Evolutionary conservation across 2,329 filamentous ascomycete genomes (phyloP), one percentile per base, ranked within the genome.

Genomic region (Xylaria sp.): DNA sequence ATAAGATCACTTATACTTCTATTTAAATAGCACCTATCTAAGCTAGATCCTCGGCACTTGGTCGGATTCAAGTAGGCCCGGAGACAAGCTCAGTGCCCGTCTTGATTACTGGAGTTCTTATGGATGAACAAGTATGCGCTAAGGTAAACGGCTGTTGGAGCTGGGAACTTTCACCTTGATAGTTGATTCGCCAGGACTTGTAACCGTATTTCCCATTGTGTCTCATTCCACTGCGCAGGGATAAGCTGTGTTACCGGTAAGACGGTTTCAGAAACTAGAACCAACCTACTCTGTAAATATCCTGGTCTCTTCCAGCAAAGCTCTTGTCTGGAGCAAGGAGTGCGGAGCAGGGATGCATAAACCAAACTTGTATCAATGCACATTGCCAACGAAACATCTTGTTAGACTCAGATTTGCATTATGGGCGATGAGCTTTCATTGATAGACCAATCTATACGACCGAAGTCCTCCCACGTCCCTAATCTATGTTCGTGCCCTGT

Each of bases 381-480:
- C 9, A 4, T 65, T 24, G 5, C 42, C 1, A 14, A 7, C 5
- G 51, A 47, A 9, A 47, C 17, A 30, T 12, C 27, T 8, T 27
- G 17, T 14, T 1, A 24, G 14, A 21, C n/a, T 8, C n/a, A 48
- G 0, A 45, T 12, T 45, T 32, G 47, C 21, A 51, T 19, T 14
- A 51, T 21, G 17, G 48, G 30, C 48, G 48, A 51, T 30, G 9
- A 27, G 24, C 21, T 51, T 19, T 21, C 12, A 6, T 61, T 47
- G 30, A 59, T 17, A 61, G 55, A 17, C 58, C 24, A 45, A 48
- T 55, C 14, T 30, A 59, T 48, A 55, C 60, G n/a, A 12, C n/a
- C 19, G 17, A 5, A 57, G 24, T 21, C 1, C 4, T 24, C 47
- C 57, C 34, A 50, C 58, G 61, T 62, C 34, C 34, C 34, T 36